These are phyloP conservation scores for Sporothrix phasma DNA, from an alignment of 2,329 filamentous ascomycete genomes.

Conservation along the genomic window DNA sequence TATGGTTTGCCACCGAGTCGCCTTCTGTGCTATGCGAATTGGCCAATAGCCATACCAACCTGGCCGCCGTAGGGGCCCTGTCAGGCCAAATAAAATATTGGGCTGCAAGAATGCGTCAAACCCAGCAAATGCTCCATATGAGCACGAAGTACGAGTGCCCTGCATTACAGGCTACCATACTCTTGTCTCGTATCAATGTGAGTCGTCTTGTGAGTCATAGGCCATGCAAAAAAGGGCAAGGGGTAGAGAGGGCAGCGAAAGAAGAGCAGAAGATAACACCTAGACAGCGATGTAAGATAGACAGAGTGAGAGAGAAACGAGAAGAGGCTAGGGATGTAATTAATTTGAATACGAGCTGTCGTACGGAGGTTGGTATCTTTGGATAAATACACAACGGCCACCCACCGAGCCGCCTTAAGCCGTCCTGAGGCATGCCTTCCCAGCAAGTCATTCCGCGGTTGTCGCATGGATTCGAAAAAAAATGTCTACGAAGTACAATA, in stretches of 20 bases:
- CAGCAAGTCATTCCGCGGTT: constrained; percentile 11
- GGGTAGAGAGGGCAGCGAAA: not conserved
- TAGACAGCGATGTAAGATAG: no score
- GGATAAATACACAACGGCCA: not conserved
- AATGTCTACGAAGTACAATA: not conserved
- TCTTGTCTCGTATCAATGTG: not conserved
- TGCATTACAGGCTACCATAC: not conserved
- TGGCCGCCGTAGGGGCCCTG: not conserved
- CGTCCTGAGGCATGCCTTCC: not conserved
- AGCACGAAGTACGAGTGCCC: no score
- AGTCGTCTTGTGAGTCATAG: constrained; percentile 7
- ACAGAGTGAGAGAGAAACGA: not conserved
- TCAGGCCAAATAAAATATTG: not conserved
- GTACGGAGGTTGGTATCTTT: no score
- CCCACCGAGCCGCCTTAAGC: not conserved
- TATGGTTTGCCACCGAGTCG: constrained; percentile 2
- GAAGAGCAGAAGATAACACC: not conserved
- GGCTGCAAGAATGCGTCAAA: not conserved
- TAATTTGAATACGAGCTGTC: no score
- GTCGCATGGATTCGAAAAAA: constrained; percentile 15
- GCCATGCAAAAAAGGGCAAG: not conserved
- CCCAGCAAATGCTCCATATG: not conserved
- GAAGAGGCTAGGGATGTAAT: no score
- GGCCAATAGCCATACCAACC: constrained; percentile 8
- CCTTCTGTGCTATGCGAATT: constrained; percentile 6